Evolutionary conservation across 1,139 yeast genomes (phyloP), one percentile per base, ranked within the genome.

Genomic region (Candida buenavistaensis): DNA sequence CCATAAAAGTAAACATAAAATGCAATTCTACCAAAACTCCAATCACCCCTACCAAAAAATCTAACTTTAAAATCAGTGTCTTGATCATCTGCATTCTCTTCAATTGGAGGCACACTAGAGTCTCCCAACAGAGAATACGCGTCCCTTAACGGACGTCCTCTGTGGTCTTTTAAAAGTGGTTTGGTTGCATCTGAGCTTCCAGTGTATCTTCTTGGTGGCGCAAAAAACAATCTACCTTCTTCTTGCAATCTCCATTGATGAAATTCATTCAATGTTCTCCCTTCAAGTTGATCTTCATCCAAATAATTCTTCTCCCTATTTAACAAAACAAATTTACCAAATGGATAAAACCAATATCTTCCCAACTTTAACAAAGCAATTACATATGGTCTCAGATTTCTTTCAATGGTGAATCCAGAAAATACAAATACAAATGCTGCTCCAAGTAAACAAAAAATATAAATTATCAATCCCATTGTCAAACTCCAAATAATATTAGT

Each of bases 41-140:
- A 92, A 46, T 80, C 69, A 19, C 98, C 98, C 57, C 98, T 75
- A 21, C 98, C 98, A 57, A 92, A 92, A 36, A 80, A 70, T 41
- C 98, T 64, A 22, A 71, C 64, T 45, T 79, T 78, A 29, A 69
- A 62, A 41, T 69, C 72, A 30, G 46, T 36, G 26, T 63, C 70
- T 16, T 59, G 65, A 4, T 68, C 64, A 22, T 56, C 52, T 25
- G 32, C 44, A 3, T 49, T 49, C 14, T 49, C 60, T 8, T 48
- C 55, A 11, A 14, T 21, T 23, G 7, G 7, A 17, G 7, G 19
- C 5, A 5, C 19, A 7, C 19, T 7, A 17, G 5, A 5, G 7
- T 48, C 59, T 10, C 51, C 63, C 30, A 64, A 49, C 3, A 66
- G 57, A 3, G 64, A 48, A 42, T 69, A 69, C 2, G 68, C 59